phyloP scores from a whole-genome alignment of 2,329 filamentous ascomycete species.

The Byssothecium circinans region DNA sequence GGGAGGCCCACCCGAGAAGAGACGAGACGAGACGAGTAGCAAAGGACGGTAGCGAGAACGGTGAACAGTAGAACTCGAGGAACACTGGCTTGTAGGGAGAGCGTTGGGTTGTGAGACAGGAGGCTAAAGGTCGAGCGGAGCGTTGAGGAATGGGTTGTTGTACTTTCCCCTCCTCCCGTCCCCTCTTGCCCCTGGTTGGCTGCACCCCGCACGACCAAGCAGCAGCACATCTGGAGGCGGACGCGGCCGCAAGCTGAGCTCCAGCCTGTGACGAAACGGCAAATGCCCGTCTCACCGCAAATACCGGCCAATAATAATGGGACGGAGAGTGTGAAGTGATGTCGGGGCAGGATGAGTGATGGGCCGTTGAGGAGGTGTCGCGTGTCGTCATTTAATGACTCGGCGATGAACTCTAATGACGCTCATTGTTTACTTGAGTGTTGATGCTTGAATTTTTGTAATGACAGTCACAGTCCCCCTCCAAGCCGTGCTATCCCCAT shows the following conservation, averaged over 20 bases:
- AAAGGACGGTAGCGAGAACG: neutral
- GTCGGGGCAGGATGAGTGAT: too few species aligned
- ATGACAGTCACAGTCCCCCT: too few species aligned
- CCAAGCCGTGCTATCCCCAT: too few species aligned
- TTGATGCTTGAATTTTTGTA: too few species aligned
- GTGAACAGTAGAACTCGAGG: neutral
- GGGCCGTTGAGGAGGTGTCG: neutral
- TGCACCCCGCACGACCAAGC: conserved; percentile 12
- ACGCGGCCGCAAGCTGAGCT: neutral
- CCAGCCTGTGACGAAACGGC: conserved; percentile 5
- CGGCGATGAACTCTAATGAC: neutral
- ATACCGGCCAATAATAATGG: conserved; percentile 5
- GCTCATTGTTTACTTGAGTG: too few species aligned
- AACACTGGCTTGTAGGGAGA: neutral
- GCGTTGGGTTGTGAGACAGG: neutral
- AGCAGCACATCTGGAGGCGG: neutral
- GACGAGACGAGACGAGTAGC: conserved; percentile 1
- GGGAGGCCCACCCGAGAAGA: neutral
- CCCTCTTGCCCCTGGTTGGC: conserved; percentile 9
- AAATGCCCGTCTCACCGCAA: conserved; percentile 1
- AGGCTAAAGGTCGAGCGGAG: conserved; percentile 3
- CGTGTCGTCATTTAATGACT: conserved; percentile 1
- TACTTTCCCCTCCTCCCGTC: neutral
- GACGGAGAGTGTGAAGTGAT: neutral
- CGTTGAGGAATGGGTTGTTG: neutral